These are phyloP conservation scores for Arachis hypogaea DNA, from an alignment of 306 rosid species.

Conservation along the genomic window DNA sequence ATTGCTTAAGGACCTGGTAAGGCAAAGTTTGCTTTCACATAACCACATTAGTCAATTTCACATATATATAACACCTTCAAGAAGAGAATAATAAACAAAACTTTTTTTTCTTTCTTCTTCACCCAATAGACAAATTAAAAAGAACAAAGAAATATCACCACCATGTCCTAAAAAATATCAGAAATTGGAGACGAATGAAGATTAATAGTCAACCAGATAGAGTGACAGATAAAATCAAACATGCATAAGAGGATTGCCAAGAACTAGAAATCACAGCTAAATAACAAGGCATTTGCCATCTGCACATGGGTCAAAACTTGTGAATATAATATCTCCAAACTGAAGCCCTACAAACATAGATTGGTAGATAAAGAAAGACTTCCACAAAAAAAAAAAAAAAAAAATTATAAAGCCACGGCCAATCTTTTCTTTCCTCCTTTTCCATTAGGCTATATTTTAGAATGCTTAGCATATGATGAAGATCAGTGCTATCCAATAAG, in stretches of 20 bases:
- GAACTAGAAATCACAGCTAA: not conserved
- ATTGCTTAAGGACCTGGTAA: not conserved
- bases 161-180: not conserved
- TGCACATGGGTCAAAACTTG: not conserved
- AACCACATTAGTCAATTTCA: no score
- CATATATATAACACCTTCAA: not conserved
- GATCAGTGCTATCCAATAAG: not conserved
- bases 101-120: no score
- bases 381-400: no score
- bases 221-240: not conserved
- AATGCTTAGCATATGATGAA: not conserved
- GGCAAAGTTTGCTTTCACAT: not conserved
- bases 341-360: not conserved
- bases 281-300: not conserved
- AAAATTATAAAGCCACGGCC: no score
- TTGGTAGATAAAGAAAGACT: not conserved
- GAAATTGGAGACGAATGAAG: not conserved
- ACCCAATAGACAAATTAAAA: not conserved
- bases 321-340: not conserved
- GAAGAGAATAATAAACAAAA: not conserved
- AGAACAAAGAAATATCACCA: not conserved
- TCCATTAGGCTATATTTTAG: not conserved
- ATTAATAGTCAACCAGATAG: no score
- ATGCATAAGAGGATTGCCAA: not conserved
- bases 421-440: no score